Conservation (phyloP, 2,329 filamentous ascomycete species). For the Neonectria sp. region DNA sequence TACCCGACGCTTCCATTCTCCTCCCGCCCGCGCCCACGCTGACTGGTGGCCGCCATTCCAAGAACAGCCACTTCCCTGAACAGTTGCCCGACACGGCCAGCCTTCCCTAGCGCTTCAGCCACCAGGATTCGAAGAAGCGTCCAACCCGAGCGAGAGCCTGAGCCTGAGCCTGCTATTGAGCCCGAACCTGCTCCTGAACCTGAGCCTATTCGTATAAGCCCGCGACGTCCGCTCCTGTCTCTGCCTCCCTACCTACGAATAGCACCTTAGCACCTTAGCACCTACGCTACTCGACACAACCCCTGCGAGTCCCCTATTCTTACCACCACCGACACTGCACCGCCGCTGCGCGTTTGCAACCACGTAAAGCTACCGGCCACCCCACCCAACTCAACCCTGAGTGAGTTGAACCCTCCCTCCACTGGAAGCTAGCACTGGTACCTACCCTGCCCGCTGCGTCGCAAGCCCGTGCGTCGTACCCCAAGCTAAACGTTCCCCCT, state of each 20-base stretch:
- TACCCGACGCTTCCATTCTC: slow-evolving; percentile 39
- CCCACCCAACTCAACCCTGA: slow-evolving; percentile 19
- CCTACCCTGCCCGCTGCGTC: slow-evolving; percentile 10
- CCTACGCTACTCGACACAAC: background rate
- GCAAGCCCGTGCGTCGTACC: slow-evolving; percentile 29
- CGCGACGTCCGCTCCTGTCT: slow-evolving; percentile 1
- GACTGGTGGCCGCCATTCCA: slow-evolving; percentile 48
- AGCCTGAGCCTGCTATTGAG: slow-evolving; percentile 15
- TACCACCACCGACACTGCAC: slow-evolving; percentile 1
- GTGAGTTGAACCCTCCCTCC: slow-evolving; percentile 16
- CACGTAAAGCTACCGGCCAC: slow-evolving; percentile 20
- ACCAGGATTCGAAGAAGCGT: slow-evolving; percentile 11
- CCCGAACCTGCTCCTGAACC: slow-evolving; percentile 16
- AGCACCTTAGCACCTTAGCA: background rate
- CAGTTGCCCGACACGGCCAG: slow-evolving; percentile 43
- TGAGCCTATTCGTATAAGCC: slow-evolving; percentile 7
- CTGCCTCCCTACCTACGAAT: slow-evolving; percentile 10
- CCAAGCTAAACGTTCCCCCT: slow-evolving; percentile 24
- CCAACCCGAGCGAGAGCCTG: slow-evolving; percentile 17
- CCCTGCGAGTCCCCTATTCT: slow-evolving; percentile 16
- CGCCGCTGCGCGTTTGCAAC: slow-evolving; percentile 15
- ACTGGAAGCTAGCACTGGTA: slow-evolving; percentile 20
- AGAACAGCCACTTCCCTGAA: slow-evolving; percentile 46
- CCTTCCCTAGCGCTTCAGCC: slow-evolving; percentile 30
- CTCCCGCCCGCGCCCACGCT: slow-evolving; percentile 40